phyloP scores from a whole-genome alignment of 495 filamentous ascomycete species.

The Penicillium psychrofluorescens region DNA sequence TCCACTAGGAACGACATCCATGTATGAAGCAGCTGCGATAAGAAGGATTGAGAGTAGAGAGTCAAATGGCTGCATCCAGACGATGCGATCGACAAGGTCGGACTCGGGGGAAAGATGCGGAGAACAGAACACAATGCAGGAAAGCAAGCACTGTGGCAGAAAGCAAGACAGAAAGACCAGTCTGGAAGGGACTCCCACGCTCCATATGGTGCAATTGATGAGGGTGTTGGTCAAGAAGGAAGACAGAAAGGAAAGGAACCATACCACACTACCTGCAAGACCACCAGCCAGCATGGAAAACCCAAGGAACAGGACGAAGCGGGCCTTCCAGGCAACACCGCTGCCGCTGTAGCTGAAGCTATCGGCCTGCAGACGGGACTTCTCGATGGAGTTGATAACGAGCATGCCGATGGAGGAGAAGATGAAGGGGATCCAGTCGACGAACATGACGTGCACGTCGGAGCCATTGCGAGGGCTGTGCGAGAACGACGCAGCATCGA shows the following conservation, averaged over 20 bases:
- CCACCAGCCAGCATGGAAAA: constrained; percentile 93
- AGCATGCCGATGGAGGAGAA: constrained; percentile 93
- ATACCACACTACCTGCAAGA: constrained; percentile 78
- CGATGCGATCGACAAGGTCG: no score
- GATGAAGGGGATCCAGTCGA: constrained; percentile 98
- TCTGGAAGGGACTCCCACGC: no score
- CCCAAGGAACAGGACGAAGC: constrained; percentile 89
- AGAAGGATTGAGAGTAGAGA: no score
- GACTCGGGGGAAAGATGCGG: no score
- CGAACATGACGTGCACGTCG: constrained; percentile 82
- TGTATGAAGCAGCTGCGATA: no score
- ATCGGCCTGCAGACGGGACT: constrained; percentile 77
- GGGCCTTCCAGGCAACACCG: constrained; percentile 92
- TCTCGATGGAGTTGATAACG: constrained; percentile 98
- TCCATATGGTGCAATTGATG: no score
- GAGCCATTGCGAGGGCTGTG: constrained; percentile 70
- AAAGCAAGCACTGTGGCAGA: no score
- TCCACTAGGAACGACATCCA: no score
- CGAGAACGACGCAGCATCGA: constrained; percentile 87
- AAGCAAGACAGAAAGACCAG: no score
- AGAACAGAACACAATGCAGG: no score
- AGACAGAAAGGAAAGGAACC: constrained; percentile 4
- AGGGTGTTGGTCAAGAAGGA: not conserved
- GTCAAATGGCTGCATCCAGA: no score
- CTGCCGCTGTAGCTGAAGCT: constrained; percentile 78